These are phyloP conservation scores for Hyphopichia homilentoma DNA, from an alignment of 805 yeast genomes.

Conservation along the genomic window DNA sequence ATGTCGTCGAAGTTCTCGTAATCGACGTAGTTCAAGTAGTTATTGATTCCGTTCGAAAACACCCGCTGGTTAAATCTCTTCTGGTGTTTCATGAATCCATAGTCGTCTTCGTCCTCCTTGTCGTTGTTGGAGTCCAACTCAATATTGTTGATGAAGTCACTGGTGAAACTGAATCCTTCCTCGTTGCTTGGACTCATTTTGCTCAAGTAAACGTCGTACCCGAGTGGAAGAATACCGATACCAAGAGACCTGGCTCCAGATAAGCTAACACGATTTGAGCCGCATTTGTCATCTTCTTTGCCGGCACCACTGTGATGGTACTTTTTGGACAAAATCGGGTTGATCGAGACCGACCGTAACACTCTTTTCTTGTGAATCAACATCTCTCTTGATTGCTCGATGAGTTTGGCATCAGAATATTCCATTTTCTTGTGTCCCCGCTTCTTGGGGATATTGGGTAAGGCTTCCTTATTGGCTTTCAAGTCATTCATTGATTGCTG, in stretches of 20 bases:
- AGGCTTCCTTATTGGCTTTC: conserved; percentile 8
- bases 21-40: conserved; percentile 20
- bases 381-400: conserved; percentile 44
- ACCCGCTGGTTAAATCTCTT: conserved; percentile 21
- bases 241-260: neutral
- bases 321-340: conserved; percentile 18
- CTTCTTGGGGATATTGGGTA: conserved; percentile 7
- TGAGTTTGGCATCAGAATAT: conserved; percentile 52
- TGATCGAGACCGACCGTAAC: conserved; percentile 36
- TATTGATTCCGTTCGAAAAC: conserved; percentile 24
- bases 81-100: conserved; percentile 26
- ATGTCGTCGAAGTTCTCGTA: conserved; percentile 13
- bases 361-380: conserved; percentile 42
- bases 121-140: conserved; percentile 5
- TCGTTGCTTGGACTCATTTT: neutral
- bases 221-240: conserved; percentile 2
- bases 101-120: conserved; percentile 22
- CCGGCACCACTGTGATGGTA: conserved; percentile 4
- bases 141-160: conserved; percentile 2
- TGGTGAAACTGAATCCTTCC: conserved; percentile 1
- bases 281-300: neutral
- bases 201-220: neutral
- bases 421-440: conserved; percentile 32
- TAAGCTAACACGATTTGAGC: neutral
- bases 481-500: conserved; percentile 28